Percentiles rank a stretch among this genome's conserved stretches.
These are phyloP conservation scores for Pezicula carpinea DNA, from an alignment of 2,329 filamentous ascomycete genomes.

Conservation along the genomic window DNA sequence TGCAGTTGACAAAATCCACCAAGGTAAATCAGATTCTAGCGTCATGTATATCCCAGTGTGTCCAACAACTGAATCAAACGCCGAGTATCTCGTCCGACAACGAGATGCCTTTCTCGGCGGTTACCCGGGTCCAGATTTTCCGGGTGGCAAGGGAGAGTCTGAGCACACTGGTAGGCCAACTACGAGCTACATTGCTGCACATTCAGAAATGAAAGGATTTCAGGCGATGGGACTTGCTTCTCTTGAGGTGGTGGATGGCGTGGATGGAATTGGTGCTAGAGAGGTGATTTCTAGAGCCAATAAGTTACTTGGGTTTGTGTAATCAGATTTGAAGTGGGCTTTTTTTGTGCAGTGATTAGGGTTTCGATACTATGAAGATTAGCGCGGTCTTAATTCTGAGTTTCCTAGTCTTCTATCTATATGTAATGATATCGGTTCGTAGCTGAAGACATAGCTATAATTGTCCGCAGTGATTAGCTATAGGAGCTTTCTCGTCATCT, in stretches of 20 bases:
- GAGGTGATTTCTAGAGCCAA: conserved; percentile 6
- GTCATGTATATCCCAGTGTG: conserved; percentile 89
- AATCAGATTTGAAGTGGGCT: background rate
- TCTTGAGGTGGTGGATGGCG: conserved; percentile 31
- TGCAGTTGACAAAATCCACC: conserved; percentile 75
- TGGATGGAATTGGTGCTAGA: background rate
- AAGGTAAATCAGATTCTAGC: conserved; percentile 67
- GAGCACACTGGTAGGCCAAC: conserved; percentile 42
- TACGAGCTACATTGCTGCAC: conserved; percentile 15
- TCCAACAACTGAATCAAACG: conserved; percentile 72
- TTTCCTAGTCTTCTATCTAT: no score
- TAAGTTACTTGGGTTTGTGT: conserved; percentile 4
- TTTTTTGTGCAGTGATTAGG: no score
- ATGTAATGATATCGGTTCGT: no score
- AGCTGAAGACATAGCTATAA: no score
- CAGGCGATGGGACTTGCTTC: conserved; percentile 55
- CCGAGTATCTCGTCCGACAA: conserved; percentile 66
- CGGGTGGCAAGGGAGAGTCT: conserved; percentile 64
- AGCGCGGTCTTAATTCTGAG: no score
- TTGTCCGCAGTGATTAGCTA: no score
- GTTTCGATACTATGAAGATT: no score
- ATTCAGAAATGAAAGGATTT: conserved; percentile 45
- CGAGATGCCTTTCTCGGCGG: conserved; percentile 66
- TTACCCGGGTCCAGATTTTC: conserved; percentile 65
- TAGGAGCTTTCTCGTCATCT: no score